phyloP scores from a whole-genome alignment of 148 eudicot species.

The Oxyria digyna region DNA sequence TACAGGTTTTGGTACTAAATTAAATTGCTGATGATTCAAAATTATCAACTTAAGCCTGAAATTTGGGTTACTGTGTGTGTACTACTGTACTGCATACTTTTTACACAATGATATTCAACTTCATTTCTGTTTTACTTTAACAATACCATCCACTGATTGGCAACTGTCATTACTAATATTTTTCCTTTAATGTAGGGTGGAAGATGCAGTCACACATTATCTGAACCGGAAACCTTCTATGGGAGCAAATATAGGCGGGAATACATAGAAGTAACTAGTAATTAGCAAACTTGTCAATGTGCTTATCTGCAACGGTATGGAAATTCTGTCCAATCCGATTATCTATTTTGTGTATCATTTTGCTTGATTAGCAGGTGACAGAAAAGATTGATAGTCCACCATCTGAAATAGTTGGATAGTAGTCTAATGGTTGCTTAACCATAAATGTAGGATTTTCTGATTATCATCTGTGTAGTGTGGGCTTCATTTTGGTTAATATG shows the following conservation, averaged over 20 bases:
- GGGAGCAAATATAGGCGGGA: conserved; percentile 5
- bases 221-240: conserved; percentile 56
- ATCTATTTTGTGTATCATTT: background rate
- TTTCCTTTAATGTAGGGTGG: conserved; percentile 33
- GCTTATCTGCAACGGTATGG: background rate
- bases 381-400: background rate
- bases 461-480: background rate
- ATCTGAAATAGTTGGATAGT: background rate
- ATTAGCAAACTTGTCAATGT: background rate
- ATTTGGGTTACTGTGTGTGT: background rate
- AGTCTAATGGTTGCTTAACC: background rate
- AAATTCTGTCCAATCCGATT: background rate
- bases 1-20: background rate
- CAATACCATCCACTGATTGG: background rate
- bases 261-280: background rate
- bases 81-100: too few relatives aligned
- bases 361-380: background rate
- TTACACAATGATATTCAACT: background rate
- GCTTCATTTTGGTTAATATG: background rate
- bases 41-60: background rate
- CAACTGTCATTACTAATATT: background rate
- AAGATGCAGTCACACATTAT: conserved; percentile 83
- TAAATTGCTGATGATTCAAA: background rate
- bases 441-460: background rate
- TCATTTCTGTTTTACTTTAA: background rate